These are phyloP conservation scores for Raffaelea albimanens DNA, from an alignment of 2,329 filamentous ascomycete genomes.

Conservation along the genomic window DNA sequence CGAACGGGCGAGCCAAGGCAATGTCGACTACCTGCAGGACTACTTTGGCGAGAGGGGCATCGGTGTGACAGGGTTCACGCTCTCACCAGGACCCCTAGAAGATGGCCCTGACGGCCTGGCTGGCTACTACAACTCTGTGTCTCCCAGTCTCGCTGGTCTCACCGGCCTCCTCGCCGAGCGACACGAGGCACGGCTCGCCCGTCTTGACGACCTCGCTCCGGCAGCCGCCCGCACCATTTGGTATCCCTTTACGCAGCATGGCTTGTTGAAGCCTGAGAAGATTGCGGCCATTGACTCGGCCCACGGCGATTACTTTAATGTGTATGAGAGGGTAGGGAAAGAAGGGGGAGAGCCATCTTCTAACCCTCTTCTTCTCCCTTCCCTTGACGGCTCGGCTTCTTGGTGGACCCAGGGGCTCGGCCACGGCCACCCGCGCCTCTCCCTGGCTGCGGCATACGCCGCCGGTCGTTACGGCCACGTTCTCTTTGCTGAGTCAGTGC, in stretches of 20 bases:
- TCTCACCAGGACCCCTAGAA: too few relatives aligned
- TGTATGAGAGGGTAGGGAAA: too few relatives aligned
- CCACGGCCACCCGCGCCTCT: slow-evolving; percentile 63
- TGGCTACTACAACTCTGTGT: slow-evolving; percentile 49
- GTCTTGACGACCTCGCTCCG: slow-evolving; percentile 50
- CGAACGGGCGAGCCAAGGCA: slow-evolving; percentile 54
- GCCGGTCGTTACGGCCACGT: slow-evolving; percentile 80
- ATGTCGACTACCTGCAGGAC: slow-evolving; percentile 43
- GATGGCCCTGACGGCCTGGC: slow-evolving; percentile 51
- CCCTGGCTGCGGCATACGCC: slow-evolving; percentile 69
- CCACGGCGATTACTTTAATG: slow-evolving; percentile 67
- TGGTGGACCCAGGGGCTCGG: slow-evolving; percentile 91
- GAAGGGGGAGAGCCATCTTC: too few relatives aligned
- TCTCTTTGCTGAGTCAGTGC: slow-evolving; percentile 76
- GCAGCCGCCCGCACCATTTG: slow-evolving; percentile 60
- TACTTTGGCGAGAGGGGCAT: slow-evolving; percentile 52
- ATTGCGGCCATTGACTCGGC: slow-evolving; percentile 75
- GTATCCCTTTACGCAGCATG: slow-evolving; percentile 84
- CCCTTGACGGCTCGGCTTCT: slow-evolving; percentile 76
- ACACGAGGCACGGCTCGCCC: slow-evolving; percentile 47
- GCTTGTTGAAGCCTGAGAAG: slow-evolving; percentile 46
- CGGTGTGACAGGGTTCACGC: slow-evolving; percentile 40
- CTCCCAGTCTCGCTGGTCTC: slow-evolving; percentile 37
- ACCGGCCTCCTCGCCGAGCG: too few relatives aligned
- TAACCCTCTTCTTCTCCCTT: slow-evolving; percentile 41